These are phyloP conservation scores for Cucumis hystrix DNA, from an alignment of 306 rosid species.

Conservation along the genomic window DNA sequence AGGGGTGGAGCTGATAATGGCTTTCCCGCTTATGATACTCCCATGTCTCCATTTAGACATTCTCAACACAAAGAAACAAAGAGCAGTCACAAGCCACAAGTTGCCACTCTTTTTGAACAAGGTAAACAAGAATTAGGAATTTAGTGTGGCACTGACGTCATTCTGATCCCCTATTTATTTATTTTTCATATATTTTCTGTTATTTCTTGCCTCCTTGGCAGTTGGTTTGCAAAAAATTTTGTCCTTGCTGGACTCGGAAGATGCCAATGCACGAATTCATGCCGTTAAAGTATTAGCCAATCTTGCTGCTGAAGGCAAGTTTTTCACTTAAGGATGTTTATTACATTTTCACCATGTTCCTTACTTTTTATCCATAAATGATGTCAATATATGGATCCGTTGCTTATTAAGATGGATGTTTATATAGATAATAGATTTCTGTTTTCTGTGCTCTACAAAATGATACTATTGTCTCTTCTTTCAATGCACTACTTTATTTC, in stretches of 20 bases:
- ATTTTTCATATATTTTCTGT: not conserved
- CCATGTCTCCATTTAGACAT: conserved; percentile 48
- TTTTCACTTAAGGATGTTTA: not conserved
- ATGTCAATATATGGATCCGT: not conserved
- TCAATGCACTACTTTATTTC: not conserved
- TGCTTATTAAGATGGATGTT: not conserved
- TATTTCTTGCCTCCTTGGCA: conserved; percentile 24
- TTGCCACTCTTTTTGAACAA: conserved; percentile 77
- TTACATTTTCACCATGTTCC: not conserved
- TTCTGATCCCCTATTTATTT: conserved; percentile 1
- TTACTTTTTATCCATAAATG: not conserved
- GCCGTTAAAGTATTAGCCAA: conserved; percentile 98
- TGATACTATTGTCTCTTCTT: too few species aligned
- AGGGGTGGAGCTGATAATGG: conserved; percentile 43
- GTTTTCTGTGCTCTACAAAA: not conserved
- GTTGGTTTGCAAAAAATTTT: conserved; percentile 89
- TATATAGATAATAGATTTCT: not conserved
- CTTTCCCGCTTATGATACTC: conserved; percentile 46
- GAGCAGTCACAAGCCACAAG: conserved; percentile 54
- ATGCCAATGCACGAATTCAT: conserved; percentile 82
- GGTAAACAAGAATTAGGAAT: conserved; percentile 29
- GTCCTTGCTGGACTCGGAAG: conserved; percentile 90
- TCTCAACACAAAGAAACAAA: conserved; percentile 44
- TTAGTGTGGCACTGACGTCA: conserved; percentile 1
- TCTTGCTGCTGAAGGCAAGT: conserved; percentile 91